Conservation (phyloP, 805 yeast genomes). For the Myxozyma neotropica region DNA sequence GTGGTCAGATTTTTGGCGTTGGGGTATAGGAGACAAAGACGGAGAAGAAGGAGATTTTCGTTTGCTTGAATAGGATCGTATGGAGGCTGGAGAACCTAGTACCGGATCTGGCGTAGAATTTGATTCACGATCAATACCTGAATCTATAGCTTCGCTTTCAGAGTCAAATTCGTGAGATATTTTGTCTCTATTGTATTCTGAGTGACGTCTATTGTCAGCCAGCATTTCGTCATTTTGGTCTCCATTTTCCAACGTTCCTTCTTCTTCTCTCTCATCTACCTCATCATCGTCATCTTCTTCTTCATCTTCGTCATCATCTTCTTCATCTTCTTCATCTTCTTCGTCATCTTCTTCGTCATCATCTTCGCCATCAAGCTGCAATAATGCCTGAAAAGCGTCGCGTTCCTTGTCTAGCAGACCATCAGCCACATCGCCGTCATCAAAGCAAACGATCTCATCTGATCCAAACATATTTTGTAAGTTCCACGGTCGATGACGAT, state of each 20-base stretch:
- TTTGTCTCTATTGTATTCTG: slow-evolving; percentile 40
- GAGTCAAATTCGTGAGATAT: slow-evolving; percentile 39
- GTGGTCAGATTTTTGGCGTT: slow-evolving; percentile 43
- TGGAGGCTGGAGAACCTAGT: neutral
- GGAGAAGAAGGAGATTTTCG: slow-evolving; percentile 40
- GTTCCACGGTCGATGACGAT: slow-evolving; percentile 96
- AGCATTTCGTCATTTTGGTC: neutral
- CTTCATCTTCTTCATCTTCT: slow-evolving; percentile 41
- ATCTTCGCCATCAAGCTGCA: slow-evolving; percentile 46
- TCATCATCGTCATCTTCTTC: slow-evolving; percentile 41
- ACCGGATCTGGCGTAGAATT: neutral
- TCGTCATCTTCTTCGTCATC: slow-evolving; percentile 44
- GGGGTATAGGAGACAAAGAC: slow-evolving; percentile 30
- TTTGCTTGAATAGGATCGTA: slow-evolving; percentile 28
- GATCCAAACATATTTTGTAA: slow-evolving; percentile 89
- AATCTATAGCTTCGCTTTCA: slow-evolving; percentile 31
- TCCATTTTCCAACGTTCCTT: neutral
- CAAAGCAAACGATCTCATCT: slow-evolving; percentile 71
- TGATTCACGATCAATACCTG: slow-evolving; percentile 5
- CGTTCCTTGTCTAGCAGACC: slow-evolving; percentile 55
- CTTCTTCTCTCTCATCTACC: neutral
- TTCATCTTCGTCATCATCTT: slow-evolving; percentile 44
- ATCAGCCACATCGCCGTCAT: slow-evolving; percentile 76
- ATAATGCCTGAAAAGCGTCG: slow-evolving; percentile 56
- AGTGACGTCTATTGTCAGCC: slow-evolving; percentile 32